A percentile compares a stretch with the other conserved stretches of the same genome.
These are phyloP conservation scores for Phytophthora foliorum DNA, from an alignment of 352 stramenopile genomes.

Conservation along the genomic window DNA sequence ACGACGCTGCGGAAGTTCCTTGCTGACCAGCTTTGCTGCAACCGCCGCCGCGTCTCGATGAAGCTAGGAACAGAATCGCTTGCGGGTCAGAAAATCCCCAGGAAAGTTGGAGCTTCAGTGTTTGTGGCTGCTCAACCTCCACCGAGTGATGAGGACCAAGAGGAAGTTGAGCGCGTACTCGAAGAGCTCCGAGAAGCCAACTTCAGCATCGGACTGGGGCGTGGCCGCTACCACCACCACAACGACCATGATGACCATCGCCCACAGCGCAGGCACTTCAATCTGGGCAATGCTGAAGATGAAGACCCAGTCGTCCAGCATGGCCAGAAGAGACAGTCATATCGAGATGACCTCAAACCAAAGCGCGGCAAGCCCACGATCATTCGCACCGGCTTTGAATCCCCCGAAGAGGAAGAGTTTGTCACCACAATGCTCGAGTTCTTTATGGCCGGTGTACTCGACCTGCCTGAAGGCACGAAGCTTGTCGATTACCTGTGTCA, in stretches of 20 bases:
- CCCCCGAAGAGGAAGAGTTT: conserved; percentile 68
- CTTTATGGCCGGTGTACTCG: conserved; percentile 67
- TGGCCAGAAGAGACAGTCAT: conserved; percentile 6
- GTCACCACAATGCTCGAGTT: conserved; percentile 68
- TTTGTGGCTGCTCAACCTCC: conserved; percentile 58
- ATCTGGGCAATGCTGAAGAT: background rate
- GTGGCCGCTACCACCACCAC: conserved; percentile 15
- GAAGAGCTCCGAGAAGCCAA: conserved; percentile 46
- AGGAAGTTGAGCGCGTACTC: conserved; percentile 48
- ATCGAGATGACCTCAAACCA: conserved; percentile 7
- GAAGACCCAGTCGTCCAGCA: background rate
- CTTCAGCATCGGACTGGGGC: conserved; percentile 36
- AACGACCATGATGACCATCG: conserved; percentile 9
- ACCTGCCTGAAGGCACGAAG: conserved; percentile 61
- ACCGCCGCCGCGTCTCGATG: conserved; percentile 72
- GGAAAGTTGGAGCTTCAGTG: conserved; percentile 70
- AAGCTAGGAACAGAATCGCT: conserved; percentile 78
- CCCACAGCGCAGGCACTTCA: background rate
- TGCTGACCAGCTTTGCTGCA: conserved; percentile 72
- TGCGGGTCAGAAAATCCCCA: conserved; percentile 67
- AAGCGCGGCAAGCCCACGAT: conserved; percentile 66
- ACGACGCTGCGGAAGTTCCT: conserved; percentile 79
- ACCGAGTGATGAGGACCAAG: conserved; percentile 40
- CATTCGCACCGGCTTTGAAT: conserved; percentile 82
- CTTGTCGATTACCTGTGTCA: conserved; percentile 70